Evolutionary conservation across 1,284 basidiomycete genomes (phyloP).

Genomic region (Mixia osmundae): DNA sequence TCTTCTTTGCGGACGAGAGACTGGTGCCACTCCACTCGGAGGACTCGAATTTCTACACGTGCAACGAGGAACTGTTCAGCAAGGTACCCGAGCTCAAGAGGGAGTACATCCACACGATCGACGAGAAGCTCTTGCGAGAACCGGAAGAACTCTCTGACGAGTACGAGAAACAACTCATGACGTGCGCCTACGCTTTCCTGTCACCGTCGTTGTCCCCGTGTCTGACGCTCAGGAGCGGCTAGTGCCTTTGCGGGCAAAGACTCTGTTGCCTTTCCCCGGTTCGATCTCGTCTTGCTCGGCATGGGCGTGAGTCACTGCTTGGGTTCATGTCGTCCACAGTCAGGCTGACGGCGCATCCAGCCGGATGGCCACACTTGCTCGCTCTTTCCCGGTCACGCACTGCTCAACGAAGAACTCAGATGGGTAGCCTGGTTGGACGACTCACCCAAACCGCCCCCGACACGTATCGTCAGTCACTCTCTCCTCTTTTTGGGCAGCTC

Average conservation of each 20-base stretch:
- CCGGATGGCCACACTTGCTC: constrained; percentile 82
- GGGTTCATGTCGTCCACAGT: neutral
- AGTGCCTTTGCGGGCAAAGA: constrained; percentile 72
- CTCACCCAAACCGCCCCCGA: constrained; percentile 78
- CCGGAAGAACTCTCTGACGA: constrained; percentile 29
- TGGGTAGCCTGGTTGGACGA: constrained; percentile 90
- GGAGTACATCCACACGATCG: constrained; percentile 64
- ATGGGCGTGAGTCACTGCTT: constrained; percentile 36
- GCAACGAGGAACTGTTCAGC: constrained; percentile 50
- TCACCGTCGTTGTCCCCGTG: too few species aligned
- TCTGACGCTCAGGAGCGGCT: too few species aligned
- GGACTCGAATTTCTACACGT: constrained; percentile 74
- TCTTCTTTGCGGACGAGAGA: constrained; percentile 95
- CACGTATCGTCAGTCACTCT: constrained; percentile 35
- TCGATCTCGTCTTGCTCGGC: constrained; percentile 81
- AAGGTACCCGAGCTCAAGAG: constrained; percentile 46
- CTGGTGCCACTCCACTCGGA: constrained; percentile 75
- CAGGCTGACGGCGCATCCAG: neutral
- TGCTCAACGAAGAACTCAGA: constrained; percentile 59
- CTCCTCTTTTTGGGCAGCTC: constrained; percentile 9
- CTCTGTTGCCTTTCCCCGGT: constrained; percentile 75
- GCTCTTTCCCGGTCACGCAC: constrained; percentile 74
- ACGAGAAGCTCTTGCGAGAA: constrained; percentile 37
- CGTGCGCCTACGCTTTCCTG: too few species aligned
- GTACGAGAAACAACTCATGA: constrained; percentile 81